Base-by-base conservation (phyloP, 441 rosid genomes). In the Erodium texanum region DNA sequence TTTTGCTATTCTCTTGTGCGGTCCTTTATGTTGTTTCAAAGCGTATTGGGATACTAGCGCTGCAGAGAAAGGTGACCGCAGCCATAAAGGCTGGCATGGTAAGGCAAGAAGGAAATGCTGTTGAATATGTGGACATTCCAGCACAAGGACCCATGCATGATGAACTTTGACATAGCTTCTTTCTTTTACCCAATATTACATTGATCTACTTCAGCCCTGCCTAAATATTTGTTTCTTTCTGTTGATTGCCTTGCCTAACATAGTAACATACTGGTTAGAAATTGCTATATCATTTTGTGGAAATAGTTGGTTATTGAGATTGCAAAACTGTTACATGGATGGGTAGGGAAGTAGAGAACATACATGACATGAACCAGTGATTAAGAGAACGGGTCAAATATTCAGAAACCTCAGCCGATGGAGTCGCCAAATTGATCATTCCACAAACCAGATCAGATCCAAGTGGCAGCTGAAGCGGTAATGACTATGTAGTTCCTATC, bases 11-110 rank as follows among this genome's bases (percentile, higher is more conserved):
- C 80, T 77, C 87, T 23, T 82, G 76, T 74, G 93, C 92, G 43
- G 93, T 91, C 70, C 82, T 84, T 19, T 93, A 86, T 64, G 99
- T 93, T 34, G 88, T 86, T 77, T 93, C 96, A 16, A 87, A 88
- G 76, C 90, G 96, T 12, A 79, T 89, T 0, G 95, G 97, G 5
- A 64, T 93, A 34, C 82, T 93, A 66, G 83, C 62, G 72, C 76
- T 93, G 77, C 95, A 89, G 81, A 84, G 92, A 74, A 79, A 80
- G 80, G 85, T 89, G 54, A 89, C 88, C 14, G 86, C 92, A 71
- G 92, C 94, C 66, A 45, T 93, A 73, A 93, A 82, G 71, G 87
- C 95, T 41, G 82, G 85, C 10, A 76, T 89, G 89, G 88, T 86
- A 19, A 74, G 83, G 75, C 77, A 68, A 74, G 80, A 82, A 68